These are phyloP conservation scores for Claviceps spartinae DNA, from an alignment of 2,329 filamentous ascomycete genomes.

Conservation along the genomic window DNA sequence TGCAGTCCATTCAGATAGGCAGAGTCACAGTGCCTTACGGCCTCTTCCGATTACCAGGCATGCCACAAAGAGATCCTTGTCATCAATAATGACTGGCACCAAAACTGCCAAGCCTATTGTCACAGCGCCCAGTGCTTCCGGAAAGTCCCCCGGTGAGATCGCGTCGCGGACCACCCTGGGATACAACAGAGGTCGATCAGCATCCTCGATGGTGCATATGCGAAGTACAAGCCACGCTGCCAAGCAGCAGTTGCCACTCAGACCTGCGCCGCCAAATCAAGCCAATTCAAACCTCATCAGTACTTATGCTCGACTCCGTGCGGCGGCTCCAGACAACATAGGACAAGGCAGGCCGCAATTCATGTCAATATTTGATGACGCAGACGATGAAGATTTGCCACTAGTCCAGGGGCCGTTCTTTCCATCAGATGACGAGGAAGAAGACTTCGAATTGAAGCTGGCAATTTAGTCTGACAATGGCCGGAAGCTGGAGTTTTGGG, in stretches of 20 bases:
- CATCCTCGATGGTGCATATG: constrained; percentile 31
- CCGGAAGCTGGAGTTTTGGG: background rate
- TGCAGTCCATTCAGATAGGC: constrained; percentile 22
- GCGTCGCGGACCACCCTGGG: constrained; percentile 73
- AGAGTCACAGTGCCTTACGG: background rate
- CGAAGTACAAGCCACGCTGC: constrained; percentile 8
- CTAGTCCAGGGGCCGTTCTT: constrained; percentile 13
- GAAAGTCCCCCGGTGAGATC: constrained; percentile 47
- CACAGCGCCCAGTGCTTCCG: constrained; percentile 35
- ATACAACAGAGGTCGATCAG: constrained; percentile 62
- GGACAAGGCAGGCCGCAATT: constrained; percentile 34
- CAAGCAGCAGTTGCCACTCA: constrained; percentile 8
- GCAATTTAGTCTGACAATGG: constrained; percentile 1
- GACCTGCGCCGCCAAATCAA: constrained; percentile 4
- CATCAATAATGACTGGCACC: constrained; percentile 17
- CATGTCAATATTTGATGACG: constrained; percentile 44
- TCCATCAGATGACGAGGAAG: constrained; percentile 33
- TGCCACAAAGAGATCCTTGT: constrained; percentile 14
- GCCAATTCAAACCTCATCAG: constrained; percentile 25
- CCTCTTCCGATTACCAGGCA: background rate
- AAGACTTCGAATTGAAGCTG: constrained; percentile 42
- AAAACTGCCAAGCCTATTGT: constrained; percentile 26
- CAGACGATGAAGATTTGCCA: constrained; percentile 25
- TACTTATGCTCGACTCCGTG: constrained; percentile 28
- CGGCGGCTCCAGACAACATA: constrained; percentile 9